Evolutionary conservation across 306 rosid species (phyloP).

Genomic region (Medicago truncatula): MtrunA17r5.0-ANR NC_053045.1:7381501-7382000

Average conservation of each 20-base stretch:
- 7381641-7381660: background rate
- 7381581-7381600: background rate
- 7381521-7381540: background rate
- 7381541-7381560: slow-evolving; percentile 7
- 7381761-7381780: slow-evolving; percentile 40
- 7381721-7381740: background rate
- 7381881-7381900: slow-evolving; percentile 35
- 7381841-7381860: slow-evolving; percentile 43
- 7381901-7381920: slow-evolving; percentile 38
- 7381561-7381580: slow-evolving; percentile 16
- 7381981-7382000: slow-evolving; percentile 36
- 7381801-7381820: slow-evolving; percentile 31
- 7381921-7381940: slow-evolving; percentile 15
- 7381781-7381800: slow-evolving; percentile 40
- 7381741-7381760: slow-evolving; percentile 6
- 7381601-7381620: background rate
- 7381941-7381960: slow-evolving; percentile 44
- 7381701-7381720: background rate
- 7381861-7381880: slow-evolving; percentile 44
- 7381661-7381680: background rate
- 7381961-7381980: slow-evolving; percentile 43
- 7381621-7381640: slow-evolving; percentile 4
- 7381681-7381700: background rate
- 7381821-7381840: slow-evolving; percentile 36
- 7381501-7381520: background rate